Evolutionary conservation across 345 rosid species (phyloP), one percentile per base, ranked within the genome.

Genomic region (Syzygium aqueum): DNA sequence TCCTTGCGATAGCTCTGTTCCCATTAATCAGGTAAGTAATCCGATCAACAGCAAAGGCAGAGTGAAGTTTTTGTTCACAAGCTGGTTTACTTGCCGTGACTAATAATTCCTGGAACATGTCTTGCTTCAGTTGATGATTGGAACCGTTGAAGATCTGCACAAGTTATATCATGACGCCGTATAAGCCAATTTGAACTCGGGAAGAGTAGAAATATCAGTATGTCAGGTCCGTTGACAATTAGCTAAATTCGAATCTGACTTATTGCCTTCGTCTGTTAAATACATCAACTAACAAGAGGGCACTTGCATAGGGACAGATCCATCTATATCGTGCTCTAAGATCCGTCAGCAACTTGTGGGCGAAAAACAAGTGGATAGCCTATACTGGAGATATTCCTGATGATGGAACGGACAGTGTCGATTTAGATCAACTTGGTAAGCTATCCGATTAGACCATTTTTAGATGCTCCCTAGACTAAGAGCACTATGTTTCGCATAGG

Each of bases 301-400:
- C 27, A 17, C 49, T 78, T 11, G 84, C 61, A 30, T 85, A 92
- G 94, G 87, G 89, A 78, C 77, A 91, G 85, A 27, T 85, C 53
- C 86, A 86, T 84, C 90, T 89, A 37, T 92, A 86, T 28, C 78
- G 83, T 86, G 93, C 89, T 51, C 85, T 92, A 90, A 87, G 77
- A 88, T 87, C 88, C 46, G 51, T 86, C 21, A 90, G 88, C 85
- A 90, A 90, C 85, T 85, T 88, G 49, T 92, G 92, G 93, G 91
- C 85, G 21, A 78, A 46, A 73, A 86, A 67, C 46, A 85, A 87
- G 6, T 88, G 91, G 90, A 84, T 89, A 84, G 86, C 89, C 67
- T 78, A 87, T 82, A 46, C 51, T 14, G 40, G 40, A 33, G 78
- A 86, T 49, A 51, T 77, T 59, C 54, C 57, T 52, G 83, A 82